These are phyloP conservation scores for Filobasidium wieringae DNA, from an alignment of 768 basidiomycete species.

Conservation along the genomic window DNA sequence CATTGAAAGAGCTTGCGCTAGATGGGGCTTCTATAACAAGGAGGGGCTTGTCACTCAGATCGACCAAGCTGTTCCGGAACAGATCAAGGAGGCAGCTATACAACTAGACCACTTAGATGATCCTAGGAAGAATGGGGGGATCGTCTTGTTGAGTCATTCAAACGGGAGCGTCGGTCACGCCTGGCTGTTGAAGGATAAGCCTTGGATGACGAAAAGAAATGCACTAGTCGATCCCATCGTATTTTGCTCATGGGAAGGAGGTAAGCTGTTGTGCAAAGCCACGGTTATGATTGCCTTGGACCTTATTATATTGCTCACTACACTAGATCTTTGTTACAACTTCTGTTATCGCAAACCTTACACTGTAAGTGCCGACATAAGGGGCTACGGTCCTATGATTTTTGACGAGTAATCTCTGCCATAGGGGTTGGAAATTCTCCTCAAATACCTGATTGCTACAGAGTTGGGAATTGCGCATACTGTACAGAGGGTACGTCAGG, in stretches of 20 bases:
- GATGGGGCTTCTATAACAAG: slow-evolving; percentile 54
- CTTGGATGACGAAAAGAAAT: slow-evolving; percentile 57
- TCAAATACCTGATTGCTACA: slow-evolving; percentile 76
- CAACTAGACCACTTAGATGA: not conserved
- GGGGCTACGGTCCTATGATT: no score
- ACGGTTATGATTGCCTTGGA: not conserved
- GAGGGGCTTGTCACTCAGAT: slow-evolving; percentile 14
- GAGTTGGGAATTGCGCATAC: slow-evolving; percentile 82
- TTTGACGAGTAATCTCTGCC: no score
- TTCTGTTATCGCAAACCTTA: slow-evolving; percentile 65
- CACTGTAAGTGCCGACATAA: slow-evolving; percentile 44
- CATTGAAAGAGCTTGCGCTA: slow-evolving; percentile 49
- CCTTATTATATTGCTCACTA: slow-evolving; percentile 7
- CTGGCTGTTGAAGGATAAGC: slow-evolving; percentile 74
- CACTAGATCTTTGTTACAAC: slow-evolving; percentile 72
- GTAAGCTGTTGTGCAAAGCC: slow-evolving; percentile 48
- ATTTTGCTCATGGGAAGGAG: slow-evolving; percentile 90
- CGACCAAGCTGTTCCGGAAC: not conserved
- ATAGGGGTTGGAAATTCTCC: slow-evolving; percentile 63
- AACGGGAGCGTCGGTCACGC: slow-evolving; percentile 78
- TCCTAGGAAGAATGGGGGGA: slow-evolving; percentile 42
- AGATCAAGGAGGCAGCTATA: slow-evolving; percentile 9
- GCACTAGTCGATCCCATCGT: slow-evolving; percentile 77
- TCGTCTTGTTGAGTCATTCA: slow-evolving; percentile 75
- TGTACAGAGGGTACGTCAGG: slow-evolving; percentile 51